A percentile compares a stretch with the other conserved stretches of the same genome.
Evolutionary conservation across 2,329 filamentous ascomycete species (phyloP).

Genomic region (Apiospora sp.): DNA sequence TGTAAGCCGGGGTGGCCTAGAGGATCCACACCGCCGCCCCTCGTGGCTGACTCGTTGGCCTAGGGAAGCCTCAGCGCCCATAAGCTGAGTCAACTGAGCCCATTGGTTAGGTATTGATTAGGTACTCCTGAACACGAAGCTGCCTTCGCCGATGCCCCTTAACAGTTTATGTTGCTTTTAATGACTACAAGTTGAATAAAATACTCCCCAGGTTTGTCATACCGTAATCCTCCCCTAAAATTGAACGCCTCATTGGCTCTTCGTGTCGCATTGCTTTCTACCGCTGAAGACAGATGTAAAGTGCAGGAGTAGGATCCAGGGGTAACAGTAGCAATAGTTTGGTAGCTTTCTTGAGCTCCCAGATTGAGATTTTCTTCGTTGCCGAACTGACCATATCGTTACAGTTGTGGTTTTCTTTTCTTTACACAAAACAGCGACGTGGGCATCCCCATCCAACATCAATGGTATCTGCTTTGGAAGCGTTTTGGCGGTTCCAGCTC

Average conservation of each 20-base stretch:
- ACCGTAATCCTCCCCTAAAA: not conserved
- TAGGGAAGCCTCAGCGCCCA: slow-evolving; percentile 17
- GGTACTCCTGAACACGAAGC: not conserved
- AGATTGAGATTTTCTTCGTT: slow-evolving; percentile 7
- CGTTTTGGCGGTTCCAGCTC: slow-evolving; percentile 28
- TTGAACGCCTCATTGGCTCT: not conserved
- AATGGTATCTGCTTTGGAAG: slow-evolving; percentile 28
- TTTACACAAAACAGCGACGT: not conserved
- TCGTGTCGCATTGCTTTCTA: not conserved
- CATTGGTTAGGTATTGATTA: not conserved
- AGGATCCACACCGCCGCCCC: slow-evolving; percentile 19
- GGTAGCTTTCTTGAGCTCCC: not conserved
- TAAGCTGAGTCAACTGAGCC: slow-evolving; percentile 9
- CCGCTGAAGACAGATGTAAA: not conserved
- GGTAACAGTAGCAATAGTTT: not conserved
- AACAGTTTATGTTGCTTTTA: not conserved
- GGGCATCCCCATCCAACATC: not conserved
- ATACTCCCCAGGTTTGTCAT: too few species aligned
- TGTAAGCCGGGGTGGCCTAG: slow-evolving; percentile 9
- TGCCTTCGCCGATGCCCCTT: not conserved
- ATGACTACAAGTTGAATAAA: not conserved
- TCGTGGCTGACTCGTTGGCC: slow-evolving; percentile 25
- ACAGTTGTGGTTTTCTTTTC: not conserved
- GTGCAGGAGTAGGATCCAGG: not conserved
- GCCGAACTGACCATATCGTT: slow-evolving; percentile 7